Percentiles rank a stretch among this genome's conserved stretches.
phyloP scores from a whole-genome alignment of 2,329 filamentous ascomycete species.

The Fusarium keratoplasticum region DNA sequence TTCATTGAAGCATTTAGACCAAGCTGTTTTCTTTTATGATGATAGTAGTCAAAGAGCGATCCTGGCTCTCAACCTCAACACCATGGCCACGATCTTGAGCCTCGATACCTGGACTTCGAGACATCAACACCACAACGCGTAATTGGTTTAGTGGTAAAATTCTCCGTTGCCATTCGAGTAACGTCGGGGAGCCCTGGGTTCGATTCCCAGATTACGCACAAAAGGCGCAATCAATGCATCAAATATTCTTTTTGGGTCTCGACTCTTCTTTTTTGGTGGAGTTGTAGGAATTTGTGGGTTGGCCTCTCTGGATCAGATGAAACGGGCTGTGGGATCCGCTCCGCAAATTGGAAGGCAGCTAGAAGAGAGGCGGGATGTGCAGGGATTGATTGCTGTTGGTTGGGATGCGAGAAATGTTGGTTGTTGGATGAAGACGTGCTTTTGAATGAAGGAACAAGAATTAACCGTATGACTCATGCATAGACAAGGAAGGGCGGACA shows the following conservation, averaged over 20 bases:
- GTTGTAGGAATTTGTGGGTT: not conserved
- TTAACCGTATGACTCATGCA: not conserved
- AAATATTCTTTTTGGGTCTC: not conserved
- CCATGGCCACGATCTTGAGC: not conserved
- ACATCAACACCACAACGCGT: not conserved
- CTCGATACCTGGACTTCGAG: rapidly evolving
- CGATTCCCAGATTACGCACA: slow-evolving; percentile 27
- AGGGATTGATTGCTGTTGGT: not conserved
- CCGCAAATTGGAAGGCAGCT: not conserved
- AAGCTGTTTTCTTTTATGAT: not conserved
- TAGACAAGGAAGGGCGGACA: not conserved
- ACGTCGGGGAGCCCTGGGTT: slow-evolving; percentile 21
- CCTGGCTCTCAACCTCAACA: not conserved
- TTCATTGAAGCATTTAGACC: not conserved
- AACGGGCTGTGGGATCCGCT: not conserved
- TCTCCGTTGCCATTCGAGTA: slow-evolving; percentile 26
- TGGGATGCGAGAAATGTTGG: not conserved
- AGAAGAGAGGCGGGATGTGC: not conserved
- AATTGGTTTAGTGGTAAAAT: slow-evolving; percentile 31
- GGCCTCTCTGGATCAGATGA: not conserved
- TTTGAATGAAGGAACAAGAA: slow-evolving; percentile 4
- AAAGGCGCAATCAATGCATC: no score
- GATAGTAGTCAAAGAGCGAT: not conserved
- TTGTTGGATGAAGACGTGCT: not conserved
- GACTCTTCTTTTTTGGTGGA: not conserved